Evolutionary conservation across 208 protist species (phyloP).

Genomic region (Leishmania gerbilli): DNA sequence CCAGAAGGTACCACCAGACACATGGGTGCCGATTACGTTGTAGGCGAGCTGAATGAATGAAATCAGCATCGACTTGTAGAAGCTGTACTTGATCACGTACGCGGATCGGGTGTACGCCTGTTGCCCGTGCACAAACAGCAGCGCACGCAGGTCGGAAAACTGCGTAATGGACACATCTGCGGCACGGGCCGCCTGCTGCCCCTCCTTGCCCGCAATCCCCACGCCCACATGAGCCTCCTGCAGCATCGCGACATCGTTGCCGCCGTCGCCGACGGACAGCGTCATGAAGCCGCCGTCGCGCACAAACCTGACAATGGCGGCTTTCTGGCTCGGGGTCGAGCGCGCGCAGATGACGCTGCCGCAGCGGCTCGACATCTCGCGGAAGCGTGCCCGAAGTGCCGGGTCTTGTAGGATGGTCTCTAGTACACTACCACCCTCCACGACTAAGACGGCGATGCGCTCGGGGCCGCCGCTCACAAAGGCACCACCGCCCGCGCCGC

Average conservation of each 20-base stretch:
- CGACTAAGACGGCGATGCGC: slow-evolving; percentile 39
- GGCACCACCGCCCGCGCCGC: neutral
- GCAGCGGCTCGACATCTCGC: slow-evolving; percentile 57
- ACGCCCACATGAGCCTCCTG: slow-evolving; percentile 94
- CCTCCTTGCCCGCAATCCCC: slow-evolving; percentile 93
- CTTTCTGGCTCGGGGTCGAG: slow-evolving; percentile 95
- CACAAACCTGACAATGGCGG: slow-evolving; percentile 83
- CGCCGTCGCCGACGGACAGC: slow-evolving; percentile 96
- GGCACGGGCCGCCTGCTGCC: slow-evolving; percentile 91
- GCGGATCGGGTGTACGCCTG: slow-evolving; percentile 91
- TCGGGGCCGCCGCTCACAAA: neutral
- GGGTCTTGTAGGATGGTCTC: slow-evolving; percentile 66
- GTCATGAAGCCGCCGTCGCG: slow-evolving; percentile 63
- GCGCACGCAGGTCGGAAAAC: slow-evolving; percentile 91
- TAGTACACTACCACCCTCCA: slow-evolving; percentile 70
- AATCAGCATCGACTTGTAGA: slow-evolving; percentile 97
- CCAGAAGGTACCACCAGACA: slow-evolving; percentile 91
- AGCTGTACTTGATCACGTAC: slow-evolving; percentile 97
- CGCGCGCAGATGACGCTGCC: slow-evolving; percentile 94
- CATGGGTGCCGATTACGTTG: slow-evolving; percentile 66
- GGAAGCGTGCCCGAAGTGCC: slow-evolving; percentile 45
- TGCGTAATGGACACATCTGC: slow-evolving; percentile 94
- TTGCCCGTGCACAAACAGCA: slow-evolving; percentile 96
- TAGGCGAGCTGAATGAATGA: slow-evolving; percentile 93
- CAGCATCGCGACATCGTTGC: slow-evolving; percentile 97